A percentile compares a stretch with the other conserved stretches of the same genome.
Evolutionary conservation across 2,329 filamentous ascomycete species (phyloP).

Genomic region (Trichothecium roseum): DNA sequence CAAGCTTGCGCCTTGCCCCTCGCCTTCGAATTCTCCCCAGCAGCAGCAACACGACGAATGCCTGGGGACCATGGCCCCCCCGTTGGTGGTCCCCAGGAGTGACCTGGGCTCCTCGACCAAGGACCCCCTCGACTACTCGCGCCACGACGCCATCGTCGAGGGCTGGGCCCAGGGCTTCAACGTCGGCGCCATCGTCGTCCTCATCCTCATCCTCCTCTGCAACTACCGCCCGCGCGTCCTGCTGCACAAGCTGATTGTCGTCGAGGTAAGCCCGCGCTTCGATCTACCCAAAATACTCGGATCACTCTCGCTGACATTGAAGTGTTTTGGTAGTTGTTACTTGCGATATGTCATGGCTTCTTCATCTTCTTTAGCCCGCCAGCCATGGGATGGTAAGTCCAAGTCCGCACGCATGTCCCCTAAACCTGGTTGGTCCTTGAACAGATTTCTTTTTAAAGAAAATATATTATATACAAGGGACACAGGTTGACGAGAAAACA

Average conservation of each 20-base stretch:
- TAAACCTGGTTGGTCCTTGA: no score
- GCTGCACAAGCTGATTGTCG: constrained; percentile 9
- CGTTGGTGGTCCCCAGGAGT: no score
- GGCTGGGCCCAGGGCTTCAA: constrained; percentile 8
- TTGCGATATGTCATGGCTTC: constrained; percentile 6
- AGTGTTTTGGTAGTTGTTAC: constrained; percentile 2
- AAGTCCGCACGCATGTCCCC: not conserved
- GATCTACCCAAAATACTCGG: no score
- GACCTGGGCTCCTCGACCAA: no score
- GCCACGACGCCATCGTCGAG: constrained; percentile 6
- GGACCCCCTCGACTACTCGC: constrained; percentile 1
- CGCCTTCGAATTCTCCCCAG: no score
- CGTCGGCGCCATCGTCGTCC: constrained; percentile 6
- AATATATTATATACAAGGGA: no score
- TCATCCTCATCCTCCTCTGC: constrained; percentile 7
- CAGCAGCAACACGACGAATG: no score
- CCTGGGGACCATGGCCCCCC: no score
- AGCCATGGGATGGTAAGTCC: constrained; percentile 5
- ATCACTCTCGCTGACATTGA: no score
- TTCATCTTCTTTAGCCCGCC: constrained; percentile 8
- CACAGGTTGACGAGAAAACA: no score
- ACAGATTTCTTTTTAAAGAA: no score
- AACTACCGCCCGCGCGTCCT: constrained; percentile 8
- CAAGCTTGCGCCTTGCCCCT: no score
- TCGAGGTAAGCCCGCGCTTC: constrained; percentile 4